Conservation (phyloP, 2,329 filamentous ascomycete genomes). For the Cytospora mali region DNA sequence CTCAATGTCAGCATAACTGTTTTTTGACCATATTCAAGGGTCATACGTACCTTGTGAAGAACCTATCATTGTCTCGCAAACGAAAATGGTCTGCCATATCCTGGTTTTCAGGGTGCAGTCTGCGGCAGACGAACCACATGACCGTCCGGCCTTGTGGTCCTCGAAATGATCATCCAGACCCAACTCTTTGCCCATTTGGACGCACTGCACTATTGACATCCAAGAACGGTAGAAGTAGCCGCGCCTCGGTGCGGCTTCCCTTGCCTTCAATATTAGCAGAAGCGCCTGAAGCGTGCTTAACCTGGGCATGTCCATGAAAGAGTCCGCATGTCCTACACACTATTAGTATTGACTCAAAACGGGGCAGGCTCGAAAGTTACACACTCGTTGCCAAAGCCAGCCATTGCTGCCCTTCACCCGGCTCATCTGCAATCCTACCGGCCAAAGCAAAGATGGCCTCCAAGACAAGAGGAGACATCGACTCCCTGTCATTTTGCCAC, state of each 20-base stretch:
- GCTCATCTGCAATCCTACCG: slow-evolving; percentile 79
- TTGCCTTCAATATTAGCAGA: slow-evolving; percentile 83
- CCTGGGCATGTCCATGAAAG: slow-evolving; percentile 89
- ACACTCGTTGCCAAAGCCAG: slow-evolving; percentile 83
- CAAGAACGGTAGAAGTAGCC: slow-evolving; percentile 97
- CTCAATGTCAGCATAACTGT: slow-evolving; percentile 15
- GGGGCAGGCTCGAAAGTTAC: slow-evolving; percentile 30
- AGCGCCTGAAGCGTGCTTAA: slow-evolving; percentile 91
- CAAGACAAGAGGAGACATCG: slow-evolving; percentile 84
- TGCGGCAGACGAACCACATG: slow-evolving; percentile 67
- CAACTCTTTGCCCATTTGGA: slow-evolving; percentile 91
- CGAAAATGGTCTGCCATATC: slow-evolving; percentile 86
- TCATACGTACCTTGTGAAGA: slow-evolving; percentile 76
- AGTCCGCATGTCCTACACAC: slow-evolving; percentile 78
- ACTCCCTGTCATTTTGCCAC: slow-evolving; percentile 80
- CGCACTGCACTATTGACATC: slow-evolving; percentile 91
- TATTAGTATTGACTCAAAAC: slow-evolving; percentile 34
- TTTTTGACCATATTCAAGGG: neutral
- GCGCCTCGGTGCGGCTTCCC: slow-evolving; percentile 87
- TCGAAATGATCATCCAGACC: slow-evolving; percentile 85
- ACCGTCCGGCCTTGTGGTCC: slow-evolving; percentile 70
- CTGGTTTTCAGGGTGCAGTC: slow-evolving; percentile 86
- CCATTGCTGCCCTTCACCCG: slow-evolving; percentile 87
- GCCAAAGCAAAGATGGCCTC: slow-evolving; percentile 92
- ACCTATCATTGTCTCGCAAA: slow-evolving; percentile 90